Evolutionary conservation across 1,284 basidiomycete species (phyloP).

Genomic region (Moesziomyces parantarcticus): DNA sequence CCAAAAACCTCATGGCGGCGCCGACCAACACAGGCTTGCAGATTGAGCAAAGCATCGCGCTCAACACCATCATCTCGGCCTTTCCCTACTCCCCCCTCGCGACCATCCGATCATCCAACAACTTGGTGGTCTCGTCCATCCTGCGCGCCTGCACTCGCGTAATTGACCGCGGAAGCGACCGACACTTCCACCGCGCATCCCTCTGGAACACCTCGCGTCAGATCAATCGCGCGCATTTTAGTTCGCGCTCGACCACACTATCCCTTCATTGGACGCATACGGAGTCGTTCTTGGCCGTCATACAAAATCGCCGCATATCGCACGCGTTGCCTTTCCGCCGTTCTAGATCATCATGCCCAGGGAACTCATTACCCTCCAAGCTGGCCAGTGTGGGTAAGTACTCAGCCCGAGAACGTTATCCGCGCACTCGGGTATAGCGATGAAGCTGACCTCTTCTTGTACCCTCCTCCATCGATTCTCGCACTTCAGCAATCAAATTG

Average conservation of each 20-base stretch:
- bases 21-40: slow-evolving; percentile 18
- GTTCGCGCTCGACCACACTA: background rate
- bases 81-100: too few species aligned
- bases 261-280: background rate
- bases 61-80: background rate
- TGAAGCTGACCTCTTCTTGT: slow-evolving; percentile 5
- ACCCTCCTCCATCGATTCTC: background rate
- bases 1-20: slow-evolving; percentile 14
- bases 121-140: background rate
- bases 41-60: background rate
- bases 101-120: slow-evolving; percentile 1
- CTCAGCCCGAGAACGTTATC: too few species aligned
- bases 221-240: background rate
- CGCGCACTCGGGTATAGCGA: too few species aligned
- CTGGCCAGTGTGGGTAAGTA: slow-evolving; percentile 63
- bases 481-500: slow-evolving; percentile 59
- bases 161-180: background rate
- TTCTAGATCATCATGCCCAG: slow-evolving; percentile 51
- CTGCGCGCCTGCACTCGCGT: background rate
- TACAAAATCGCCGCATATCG: background rate
- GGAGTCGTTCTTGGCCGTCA: too few species aligned
- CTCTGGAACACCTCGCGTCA: background rate
- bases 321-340: background rate
- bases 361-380: slow-evolving; percentile 67
- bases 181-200: background rate